Evolutionary conservation across 495 filamentous ascomycete species (phyloP), one percentile per base, ranked within the genome.

Genomic region (Tricharina praecox): DNA sequence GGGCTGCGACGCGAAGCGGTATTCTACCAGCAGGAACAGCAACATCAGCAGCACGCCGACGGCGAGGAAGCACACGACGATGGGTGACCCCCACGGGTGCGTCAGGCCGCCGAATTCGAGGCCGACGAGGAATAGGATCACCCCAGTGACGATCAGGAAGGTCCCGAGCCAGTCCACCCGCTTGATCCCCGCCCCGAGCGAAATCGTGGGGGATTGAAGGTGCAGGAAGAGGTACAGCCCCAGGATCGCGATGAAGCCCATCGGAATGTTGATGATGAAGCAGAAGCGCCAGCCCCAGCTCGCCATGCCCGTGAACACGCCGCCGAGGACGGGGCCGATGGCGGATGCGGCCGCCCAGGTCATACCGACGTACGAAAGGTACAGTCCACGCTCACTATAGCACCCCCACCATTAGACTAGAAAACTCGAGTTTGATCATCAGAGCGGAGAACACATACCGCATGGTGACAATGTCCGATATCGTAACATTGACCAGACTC

Each of bases 81-180:
- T 78, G 0, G 79, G 64, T 0, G 83, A 88, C 45, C 54, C 55
- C 85, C 85, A 93, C 13, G 83, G 80, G 50, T 72, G 71, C n/a
- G 68, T 69, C 26, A 81, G 69, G 16, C 86, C 86, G 40, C 84
- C 84, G 48, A 79, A 79, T 55, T 85, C 77, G 10, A 92, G 70
- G 8, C 79, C 84, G 26, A 90, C 74, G 11, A 92, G 70, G 54
- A 93, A 70, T 76, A 92, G 86, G 26, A 90, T 64, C 0, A 82
- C 84, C 8, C 75, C 81, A n/a, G 76, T 77, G 26, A 87, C 70
- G 48, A 88, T 75, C 7, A 74, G 67, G n/a, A 11, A 26, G 30
- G 3, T 53, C 52, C 61, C 59, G 43, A 60, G 20, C 58, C 58
- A 61, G 40, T 61, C 58, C 7, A 61, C 58, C 16, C 57, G 48